Evolutionary conservation across 352 stramenopile genomes (phyloP).

Genomic region (Phytophthora aleatoria): DNA sequence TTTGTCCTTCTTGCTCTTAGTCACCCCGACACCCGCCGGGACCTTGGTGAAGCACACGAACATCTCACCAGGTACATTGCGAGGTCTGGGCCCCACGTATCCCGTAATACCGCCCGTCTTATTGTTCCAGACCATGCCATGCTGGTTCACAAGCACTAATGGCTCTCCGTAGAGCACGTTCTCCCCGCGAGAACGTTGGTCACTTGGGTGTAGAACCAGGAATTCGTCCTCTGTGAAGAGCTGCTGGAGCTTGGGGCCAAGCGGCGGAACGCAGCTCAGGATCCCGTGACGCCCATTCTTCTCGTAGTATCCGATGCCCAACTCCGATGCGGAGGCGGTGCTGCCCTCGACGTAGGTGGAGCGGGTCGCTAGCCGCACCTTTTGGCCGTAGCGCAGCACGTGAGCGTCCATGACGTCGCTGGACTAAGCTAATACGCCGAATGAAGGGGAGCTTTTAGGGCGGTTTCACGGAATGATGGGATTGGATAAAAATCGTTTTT

Average conservation of each 20-base stretch:
- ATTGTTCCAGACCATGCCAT: constrained; percentile 89
- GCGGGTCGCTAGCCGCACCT: constrained; percentile 59
- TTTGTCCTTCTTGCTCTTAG: constrained; percentile 36
- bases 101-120: constrained; percentile 88
- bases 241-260: constrained; percentile 69
- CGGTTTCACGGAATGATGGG: background rate
- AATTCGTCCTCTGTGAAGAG: constrained; percentile 89
- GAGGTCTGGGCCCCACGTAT: constrained; percentile 75
- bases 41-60: constrained; percentile 67
- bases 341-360: constrained; percentile 52
- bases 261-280: constrained; percentile 77
- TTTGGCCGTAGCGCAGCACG: constrained; percentile 70
- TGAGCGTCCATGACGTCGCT: constrained; percentile 37
- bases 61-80: constrained; percentile 76
- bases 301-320: constrained; percentile 85
- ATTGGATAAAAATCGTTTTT: constrained; percentile 21
- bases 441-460: constrained; percentile 9
- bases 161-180: constrained; percentile 74
- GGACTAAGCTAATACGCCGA: background rate
- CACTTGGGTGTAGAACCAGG: constrained; percentile 67
- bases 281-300: constrained; percentile 88
- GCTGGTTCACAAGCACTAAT: constrained; percentile 85
- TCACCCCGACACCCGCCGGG: constrained; percentile 16
- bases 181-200: constrained; percentile 45
- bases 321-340: background rate